Evolutionary conservation across 441 rosid genomes (phyloP).

Genomic region (Adansonia madagascariensis): DNA sequence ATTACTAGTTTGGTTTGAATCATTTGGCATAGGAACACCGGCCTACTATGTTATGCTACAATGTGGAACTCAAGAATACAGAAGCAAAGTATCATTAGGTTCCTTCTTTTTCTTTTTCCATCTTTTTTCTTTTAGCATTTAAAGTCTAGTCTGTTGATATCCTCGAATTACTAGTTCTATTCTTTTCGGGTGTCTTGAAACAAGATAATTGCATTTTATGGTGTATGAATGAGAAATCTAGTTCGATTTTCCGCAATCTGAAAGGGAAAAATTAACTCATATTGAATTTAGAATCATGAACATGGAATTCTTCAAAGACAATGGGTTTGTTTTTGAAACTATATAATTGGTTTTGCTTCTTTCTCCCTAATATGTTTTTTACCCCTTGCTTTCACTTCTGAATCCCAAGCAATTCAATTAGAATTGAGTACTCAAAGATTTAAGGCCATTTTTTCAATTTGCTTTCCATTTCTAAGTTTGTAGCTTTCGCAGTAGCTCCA

Average conservation of each 20-base stretch:
- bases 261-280: conserved; percentile 56
- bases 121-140: not conserved
- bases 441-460: too few species aligned
- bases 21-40: conserved; percentile 53
- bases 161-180: not conserved
- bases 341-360: conserved; percentile 38
- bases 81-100: conserved; percentile 77
- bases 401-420: too few species aligned
- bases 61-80: conserved; percentile 62
- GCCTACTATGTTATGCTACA: conserved; percentile 57
- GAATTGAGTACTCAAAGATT: too few species aligned
- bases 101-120: not conserved
- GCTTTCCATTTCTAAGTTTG: too few species aligned
- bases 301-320: conserved; percentile 50
- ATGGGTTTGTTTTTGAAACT: conserved; percentile 78
- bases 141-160: not conserved
- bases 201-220: conserved; percentile 7
- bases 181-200: conserved; percentile 19
- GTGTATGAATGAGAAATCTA: conserved; percentile 77
- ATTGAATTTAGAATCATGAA: conserved; percentile 70
- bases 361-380: not conserved
- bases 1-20: conserved; percentile 10
- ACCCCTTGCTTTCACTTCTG: too few species aligned
- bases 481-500: too few species aligned
- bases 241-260: conserved; percentile 51